Evolutionary conservation across 1,139 yeast species (phyloP), one percentile per base, ranked within the genome.

Genomic region (Entelexis paramagnoliae): DNA sequence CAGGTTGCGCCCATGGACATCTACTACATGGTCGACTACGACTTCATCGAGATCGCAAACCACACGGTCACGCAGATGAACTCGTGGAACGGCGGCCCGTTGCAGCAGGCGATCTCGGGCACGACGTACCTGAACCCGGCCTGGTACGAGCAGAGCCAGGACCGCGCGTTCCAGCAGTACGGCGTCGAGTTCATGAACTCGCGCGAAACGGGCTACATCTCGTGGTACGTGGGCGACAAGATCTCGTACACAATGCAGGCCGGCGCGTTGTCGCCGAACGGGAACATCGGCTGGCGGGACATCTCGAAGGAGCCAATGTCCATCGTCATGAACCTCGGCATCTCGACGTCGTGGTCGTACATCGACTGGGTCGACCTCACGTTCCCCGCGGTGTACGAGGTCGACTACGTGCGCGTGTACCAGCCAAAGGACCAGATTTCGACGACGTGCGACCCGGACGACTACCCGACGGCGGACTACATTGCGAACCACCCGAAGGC

Each of bases 261-360:
- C 0, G 72, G 72, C 14, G 80, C 91, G 1, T 68, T 86, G 48
- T 83, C 82, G 54, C 91, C 94, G 17, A 82, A 83, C 64, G 96
- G 96, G 55, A 87, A 87, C 63, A 69, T 87, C 53, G 89, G 80
- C n/a, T 77, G 81, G 79, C 77, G 96, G 63, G 66, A 74, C 53
- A 75, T 87, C 46, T 75, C 91, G 16, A 80, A 82, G 65, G 96
- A 87, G 64, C 95, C 96, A 55, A 84, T 87, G 95, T 74, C 87
- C 2, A 72, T 87, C 34, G 72, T 87, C 57, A 64, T 86, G 72
- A 86, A 86, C 65, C 67, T 86, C 66, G 95, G 93, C 66, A 68
- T 86, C 49, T 85, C 95, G 10, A 79, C 79, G 58, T 77, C 79
- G 52, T 86, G 95, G 95, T 81, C 86, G 1, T 81, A 82, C 64